phyloP scores from a whole-genome alignment of 176 grass and related monocot genomes.

The Eragrostis curvula region DNA sequence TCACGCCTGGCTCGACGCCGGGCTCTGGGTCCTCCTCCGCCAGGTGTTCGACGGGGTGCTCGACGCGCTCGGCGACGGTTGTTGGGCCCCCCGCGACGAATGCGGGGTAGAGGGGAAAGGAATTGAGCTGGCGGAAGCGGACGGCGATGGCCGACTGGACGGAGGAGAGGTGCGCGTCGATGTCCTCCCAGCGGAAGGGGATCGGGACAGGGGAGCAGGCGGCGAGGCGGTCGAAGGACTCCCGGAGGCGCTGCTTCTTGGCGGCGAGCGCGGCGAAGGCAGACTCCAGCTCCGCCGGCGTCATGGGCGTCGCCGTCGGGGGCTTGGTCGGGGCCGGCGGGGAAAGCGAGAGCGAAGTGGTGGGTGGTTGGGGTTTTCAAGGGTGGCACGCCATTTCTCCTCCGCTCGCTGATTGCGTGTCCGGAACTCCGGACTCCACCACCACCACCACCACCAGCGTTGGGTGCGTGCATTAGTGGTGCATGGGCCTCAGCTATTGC shows the following conservation, averaged over 20 bases:
- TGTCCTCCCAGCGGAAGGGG: conserved; percentile 56
- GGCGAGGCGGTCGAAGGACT: conserved; percentile 49
- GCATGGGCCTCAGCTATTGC: too few relatives aligned
- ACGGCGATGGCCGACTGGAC: conserved; percentile 5
- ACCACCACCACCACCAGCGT: too few relatives aligned
- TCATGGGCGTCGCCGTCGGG: background rate
- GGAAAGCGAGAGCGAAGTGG: conserved; percentile 6
- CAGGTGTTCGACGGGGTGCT: background rate
- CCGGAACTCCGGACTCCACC: background rate
- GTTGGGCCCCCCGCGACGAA: background rate
- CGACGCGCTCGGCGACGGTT: background rate
- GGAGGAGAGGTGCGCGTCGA: conserved; percentile 57
- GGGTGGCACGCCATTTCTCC: background rate
- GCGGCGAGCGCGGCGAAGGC: conserved; percentile 36
- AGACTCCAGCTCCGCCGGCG: conserved; percentile 36
- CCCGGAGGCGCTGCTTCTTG: conserved; percentile 54
- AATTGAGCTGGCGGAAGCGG: conserved; percentile 18
- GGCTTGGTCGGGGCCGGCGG: background rate
- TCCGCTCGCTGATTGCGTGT: background rate
- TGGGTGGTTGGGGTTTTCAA: conserved; percentile 28
- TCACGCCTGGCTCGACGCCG: background rate
- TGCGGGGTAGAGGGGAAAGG: background rate
- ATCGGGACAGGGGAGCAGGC: conserved; percentile 36
- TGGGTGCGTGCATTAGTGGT: too few relatives aligned
- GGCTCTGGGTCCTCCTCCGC: background rate